Conservation (phyloP, 805 yeast species). For the Sugiyamaella marilandica region DNA sequence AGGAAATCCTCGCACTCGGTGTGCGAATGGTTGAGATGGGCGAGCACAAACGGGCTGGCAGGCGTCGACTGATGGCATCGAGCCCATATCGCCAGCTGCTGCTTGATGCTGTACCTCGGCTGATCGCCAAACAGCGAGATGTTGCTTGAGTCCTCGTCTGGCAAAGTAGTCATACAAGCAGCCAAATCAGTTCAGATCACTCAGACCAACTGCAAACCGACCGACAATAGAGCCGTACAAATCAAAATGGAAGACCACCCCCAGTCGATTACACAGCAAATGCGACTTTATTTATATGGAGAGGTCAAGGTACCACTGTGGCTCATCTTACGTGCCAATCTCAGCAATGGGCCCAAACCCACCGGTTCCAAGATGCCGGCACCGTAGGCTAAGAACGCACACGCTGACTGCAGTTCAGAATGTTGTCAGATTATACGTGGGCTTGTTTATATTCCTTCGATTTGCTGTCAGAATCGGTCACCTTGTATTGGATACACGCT, state of each 20-base stretch:
- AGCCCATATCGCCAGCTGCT: slow-evolving; percentile 12
- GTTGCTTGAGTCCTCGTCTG: slow-evolving; percentile 1
- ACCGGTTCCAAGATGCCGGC: too few relatives aligned
- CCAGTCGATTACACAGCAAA: too few relatives aligned
- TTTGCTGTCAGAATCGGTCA: too few relatives aligned
- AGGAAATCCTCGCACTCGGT: slow-evolving; percentile 21
- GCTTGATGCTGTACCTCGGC: slow-evolving; percentile 8
- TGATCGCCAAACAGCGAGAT: slow-evolving; percentile 4
- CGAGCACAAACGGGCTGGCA: slow-evolving; percentile 14
- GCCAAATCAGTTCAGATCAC: neutral
- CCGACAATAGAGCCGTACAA: neutral
- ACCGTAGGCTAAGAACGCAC: too few relatives aligned
- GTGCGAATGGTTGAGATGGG: slow-evolving; percentile 16
- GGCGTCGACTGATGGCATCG: slow-evolving; percentile 1
- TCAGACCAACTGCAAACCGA: neutral
- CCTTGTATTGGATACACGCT: too few relatives aligned
- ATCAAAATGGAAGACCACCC: neutral
- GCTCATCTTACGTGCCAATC: too few relatives aligned
- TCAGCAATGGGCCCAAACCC: too few relatives aligned
- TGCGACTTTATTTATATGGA: too few relatives aligned
- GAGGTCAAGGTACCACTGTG: too few relatives aligned
- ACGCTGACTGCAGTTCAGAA: too few relatives aligned
- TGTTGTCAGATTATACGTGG: too few relatives aligned
- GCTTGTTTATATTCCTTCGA: too few relatives aligned
- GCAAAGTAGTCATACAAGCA: neutral